Evolutionary conservation across 1,284 basidiomycete genomes (phyloP).

Genomic region (Sporisorium sorghi): DNA sequence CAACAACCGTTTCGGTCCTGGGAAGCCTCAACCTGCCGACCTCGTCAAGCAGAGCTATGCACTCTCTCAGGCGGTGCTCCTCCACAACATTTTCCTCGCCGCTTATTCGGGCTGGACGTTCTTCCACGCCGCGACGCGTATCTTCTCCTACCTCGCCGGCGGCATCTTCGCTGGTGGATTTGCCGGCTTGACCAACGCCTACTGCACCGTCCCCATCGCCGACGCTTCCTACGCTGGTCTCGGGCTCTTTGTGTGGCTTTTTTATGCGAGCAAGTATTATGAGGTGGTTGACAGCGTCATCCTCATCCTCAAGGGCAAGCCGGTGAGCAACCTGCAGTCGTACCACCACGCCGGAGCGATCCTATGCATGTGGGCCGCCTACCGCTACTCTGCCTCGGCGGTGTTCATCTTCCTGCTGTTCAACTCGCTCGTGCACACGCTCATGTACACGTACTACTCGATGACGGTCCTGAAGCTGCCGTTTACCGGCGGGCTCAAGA

Average conservation of each 20-base stretch:
- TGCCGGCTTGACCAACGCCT: conserved; percentile 61
- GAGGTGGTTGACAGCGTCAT: conserved; percentile 69
- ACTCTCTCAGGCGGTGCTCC: conserved; percentile 55
- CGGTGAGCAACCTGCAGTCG: conserved; percentile 61
- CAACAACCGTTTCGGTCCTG: conserved; percentile 46
- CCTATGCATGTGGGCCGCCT: conserved; percentile 67
- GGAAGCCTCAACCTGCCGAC: conserved; percentile 52
- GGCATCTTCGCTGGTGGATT: conserved; percentile 37
- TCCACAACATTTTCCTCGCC: conserved; percentile 67
- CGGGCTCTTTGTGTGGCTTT: conserved; percentile 62
- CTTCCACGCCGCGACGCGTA: conserved; percentile 42
- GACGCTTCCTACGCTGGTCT: conserved; percentile 59
- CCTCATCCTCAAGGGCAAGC: conserved; percentile 69
- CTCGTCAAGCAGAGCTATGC: conserved; percentile 49
- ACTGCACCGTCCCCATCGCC: conserved; percentile 67
- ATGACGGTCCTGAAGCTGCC: conserved; percentile 64
- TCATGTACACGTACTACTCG: conserved; percentile 67
- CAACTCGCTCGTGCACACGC: conserved; percentile 53
- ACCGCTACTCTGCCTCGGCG: conserved; percentile 60
- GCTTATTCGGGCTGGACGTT: conserved; percentile 64
- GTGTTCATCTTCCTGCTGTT: conserved; percentile 55
- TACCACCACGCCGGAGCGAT: conserved; percentile 66
- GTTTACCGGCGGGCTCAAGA: conserved; percentile 66
- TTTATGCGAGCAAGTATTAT: conserved; percentile 69
- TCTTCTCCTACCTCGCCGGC: conserved; percentile 39